Evolutionary conservation across 352 stramenopile genomes (phyloP), one percentile per base, ranked within the genome.

Genomic region (Lagenidium giganteum): DNA sequence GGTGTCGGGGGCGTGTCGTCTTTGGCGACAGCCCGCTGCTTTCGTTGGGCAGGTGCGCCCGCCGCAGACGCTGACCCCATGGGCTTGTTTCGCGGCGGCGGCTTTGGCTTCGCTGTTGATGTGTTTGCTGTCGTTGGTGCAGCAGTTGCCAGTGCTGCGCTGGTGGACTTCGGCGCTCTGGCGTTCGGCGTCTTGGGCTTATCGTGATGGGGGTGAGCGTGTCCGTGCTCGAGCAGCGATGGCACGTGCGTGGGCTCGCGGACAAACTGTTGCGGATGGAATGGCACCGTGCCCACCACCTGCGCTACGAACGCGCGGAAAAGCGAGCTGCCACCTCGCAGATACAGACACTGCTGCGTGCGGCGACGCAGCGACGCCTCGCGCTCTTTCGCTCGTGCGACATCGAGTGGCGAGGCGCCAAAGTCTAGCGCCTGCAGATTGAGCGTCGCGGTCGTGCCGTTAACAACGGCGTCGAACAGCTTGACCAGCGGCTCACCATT

Each of bases 281-380:
- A 83, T 13, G 57, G 64, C 14, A 65, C 54, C 8, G 50, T 61
- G 24, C 52, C 73, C 7, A 86, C 68, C 42, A 75, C 59, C 18
- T 63, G 67, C 14, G 52, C 37, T 5, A 84, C 47, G 18, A 84
- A 40, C 2, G 66, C 59, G 26, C 61, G 51, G 34, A 80, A 84
- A 5, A 84, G 51, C 0, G 68, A 79, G 2, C 57, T 47, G 18
- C 56, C 46, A 11, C 70, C 74, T 8, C 67, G 61, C 23, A 87
- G 52, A 28, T 83, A 87, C 22, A 84, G 33, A 28, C 70, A 81
- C 39, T 83, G 74, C 22, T 60, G 61, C 39, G 69, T 61, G 35
- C 79, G 82, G 31, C 70, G 62, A 5, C 61, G 54, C 25, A 52
- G 60, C 17, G 61, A 60, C 8, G 34, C 54, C 21, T 75, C 60